phyloP scores from a whole-genome alignment of 768 basidiomycete genomes.

The Termitomyces titanicus region DNA sequence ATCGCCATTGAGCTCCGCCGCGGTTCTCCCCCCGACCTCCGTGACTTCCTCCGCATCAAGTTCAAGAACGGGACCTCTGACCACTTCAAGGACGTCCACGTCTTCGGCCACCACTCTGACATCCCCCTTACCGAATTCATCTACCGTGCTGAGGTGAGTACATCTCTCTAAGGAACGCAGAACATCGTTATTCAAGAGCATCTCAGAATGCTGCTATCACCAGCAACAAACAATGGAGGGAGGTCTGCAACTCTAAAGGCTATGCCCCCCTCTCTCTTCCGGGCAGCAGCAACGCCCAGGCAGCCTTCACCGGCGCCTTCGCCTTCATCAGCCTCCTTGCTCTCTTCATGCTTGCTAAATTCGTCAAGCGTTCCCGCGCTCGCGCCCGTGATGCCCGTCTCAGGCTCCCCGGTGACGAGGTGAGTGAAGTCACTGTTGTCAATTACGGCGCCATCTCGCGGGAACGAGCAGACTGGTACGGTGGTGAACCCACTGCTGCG shows the following conservation, averaged over 20 bases:
- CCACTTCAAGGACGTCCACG: constrained; percentile 64
- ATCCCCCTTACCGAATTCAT: constrained; percentile 85
- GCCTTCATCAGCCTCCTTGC: constrained; percentile 36
- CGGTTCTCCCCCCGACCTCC: constrained; percentile 68
- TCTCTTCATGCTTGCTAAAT: constrained; percentile 33
- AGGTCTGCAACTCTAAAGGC: constrained; percentile 34
- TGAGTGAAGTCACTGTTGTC: constrained; percentile 34
- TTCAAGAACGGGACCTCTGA: constrained; percentile 78
- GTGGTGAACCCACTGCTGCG: neutral
- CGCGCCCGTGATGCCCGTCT: constrained; percentile 33
- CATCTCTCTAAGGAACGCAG: neutral
- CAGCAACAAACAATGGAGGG: constrained; percentile 52
- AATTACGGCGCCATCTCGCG: constrained; percentile 34
- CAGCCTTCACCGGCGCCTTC: constrained; percentile 32
- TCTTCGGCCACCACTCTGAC: constrained; percentile 71
- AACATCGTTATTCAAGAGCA: neutral
- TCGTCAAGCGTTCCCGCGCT: constrained; percentile 37
- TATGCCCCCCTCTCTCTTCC: constrained; percentile 23
- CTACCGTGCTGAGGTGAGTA: constrained; percentile 69
- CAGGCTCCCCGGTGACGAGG: constrained; percentile 46
- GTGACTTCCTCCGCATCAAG: constrained; percentile 80
- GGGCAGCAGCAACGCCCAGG: constrained; percentile 22
- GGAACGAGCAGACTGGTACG: neutral
- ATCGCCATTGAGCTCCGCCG: constrained; percentile 77
- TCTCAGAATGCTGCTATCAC: constrained; percentile 48